Base-by-base conservation (phyloP, 106 monocot species). In the Xerophyta viscosa region DNA sequence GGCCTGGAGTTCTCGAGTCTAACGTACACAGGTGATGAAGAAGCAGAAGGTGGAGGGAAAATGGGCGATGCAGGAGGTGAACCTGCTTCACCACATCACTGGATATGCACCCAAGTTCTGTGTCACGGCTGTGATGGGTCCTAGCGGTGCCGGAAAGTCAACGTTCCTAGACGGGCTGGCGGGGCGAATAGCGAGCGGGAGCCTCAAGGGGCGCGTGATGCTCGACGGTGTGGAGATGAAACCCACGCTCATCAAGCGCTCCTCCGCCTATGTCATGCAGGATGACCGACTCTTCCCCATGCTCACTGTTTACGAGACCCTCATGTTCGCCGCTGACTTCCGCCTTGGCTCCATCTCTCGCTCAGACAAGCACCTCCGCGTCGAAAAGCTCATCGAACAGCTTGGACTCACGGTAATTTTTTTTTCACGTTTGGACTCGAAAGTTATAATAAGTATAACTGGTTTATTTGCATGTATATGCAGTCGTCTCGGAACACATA, bases 231-330 rank as follows among this genome's bases (percentile, higher is more conserved):
- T 48, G 7, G 69, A 76, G 69, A 70, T 76, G 68, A 70, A 51
- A 46, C 76, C 76, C 8, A 49, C 43, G 45, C 36, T 76, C 20
- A 31, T 76, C 24, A 76, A 76, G 76, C 65, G 70, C 13, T 43
- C 49, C 2, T 76, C 76, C 6, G 76, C 76, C n/a, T 76, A 76
- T 31, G 47, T 76, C 48, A 76, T 76, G 76, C 76, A 76, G 65
- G 76, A 76, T 44, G 76, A 76, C 54, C 57, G 70, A 22, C 60
- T 76, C 41, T 76, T 76, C 52, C 76, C 76, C 8, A 76, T 76
- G 76, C 70, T 76, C 28, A 70, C 70, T 20, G 76, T 76, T 24
- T 65, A 70, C 54, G 76, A 76, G 55, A 76, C 76, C 6, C 60
- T 76, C 54, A 76, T 70, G 76, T 76, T 70, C 51, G 70, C 76